A percentile compares a stretch with the other conserved stretches of the same genome.
phyloP scores from a whole-genome alignment of 352 stramenopile genomes.

The Aphanomyces cochlioides region DNA sequence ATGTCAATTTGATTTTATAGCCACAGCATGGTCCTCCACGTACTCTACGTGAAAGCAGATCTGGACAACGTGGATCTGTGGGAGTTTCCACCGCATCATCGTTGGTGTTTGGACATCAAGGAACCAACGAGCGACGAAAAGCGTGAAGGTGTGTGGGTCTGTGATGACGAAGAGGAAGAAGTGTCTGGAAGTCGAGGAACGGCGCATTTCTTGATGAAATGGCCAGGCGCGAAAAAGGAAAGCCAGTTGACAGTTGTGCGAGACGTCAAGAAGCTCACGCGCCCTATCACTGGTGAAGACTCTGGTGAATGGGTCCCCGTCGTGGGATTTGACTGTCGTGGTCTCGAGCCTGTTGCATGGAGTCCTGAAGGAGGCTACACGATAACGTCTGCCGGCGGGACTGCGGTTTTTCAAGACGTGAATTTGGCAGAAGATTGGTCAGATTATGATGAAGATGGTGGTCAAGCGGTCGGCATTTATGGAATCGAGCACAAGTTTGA shows the following conservation, averaged over 20 bases:
- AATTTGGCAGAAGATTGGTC: constrained; percentile 81
- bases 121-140: constrained; percentile 71
- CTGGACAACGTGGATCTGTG: constrained; percentile 83
- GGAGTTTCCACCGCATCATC: constrained; percentile 57
- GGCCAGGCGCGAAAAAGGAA: constrained; percentile 74
- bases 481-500: constrained; percentile 76
- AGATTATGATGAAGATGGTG: constrained; percentile 80
- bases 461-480: constrained; percentile 75
- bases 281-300: constrained; percentile 49
- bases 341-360: constrained; percentile 77
- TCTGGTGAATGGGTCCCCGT: constrained; percentile 75
- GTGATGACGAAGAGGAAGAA: constrained; percentile 70
- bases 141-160: constrained; percentile 74
- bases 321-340: constrained; percentile 83
- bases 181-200: constrained; percentile 68
- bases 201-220: constrained; percentile 83
- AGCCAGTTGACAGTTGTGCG: constrained; percentile 77
- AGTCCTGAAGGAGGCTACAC: constrained; percentile 73
- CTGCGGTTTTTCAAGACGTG: constrained; percentile 71
- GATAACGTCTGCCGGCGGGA: constrained; percentile 54
- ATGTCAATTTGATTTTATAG: too few species aligned
- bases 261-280: constrained; percentile 84
- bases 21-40: constrained; percentile 67
- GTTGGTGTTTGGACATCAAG: constrained; percentile 84
- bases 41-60: constrained; percentile 85